Conservation (phyloP, 768 basidiomycete species). For the Dentipellis sp. region DNA sequence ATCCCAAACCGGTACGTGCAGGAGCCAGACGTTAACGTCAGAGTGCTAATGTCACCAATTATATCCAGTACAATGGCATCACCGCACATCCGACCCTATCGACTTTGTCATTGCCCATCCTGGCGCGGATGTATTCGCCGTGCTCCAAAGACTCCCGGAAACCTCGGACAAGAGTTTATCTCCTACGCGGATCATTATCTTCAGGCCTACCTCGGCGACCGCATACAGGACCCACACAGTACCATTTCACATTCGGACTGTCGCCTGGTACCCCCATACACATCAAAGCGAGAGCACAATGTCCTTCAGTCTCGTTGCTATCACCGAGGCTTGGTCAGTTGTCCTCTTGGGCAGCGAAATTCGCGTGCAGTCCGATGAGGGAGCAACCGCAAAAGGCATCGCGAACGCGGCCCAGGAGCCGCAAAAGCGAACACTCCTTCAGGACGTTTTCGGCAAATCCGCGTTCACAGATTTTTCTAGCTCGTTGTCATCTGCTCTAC, state of each 20-base stretch:
- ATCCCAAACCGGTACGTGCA: conserved; percentile 34
- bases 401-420: conserved; percentile 20
- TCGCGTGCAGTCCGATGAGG: conserved; percentile 31
- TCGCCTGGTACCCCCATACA: conserved; percentile 28
- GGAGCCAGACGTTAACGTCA: neutral
- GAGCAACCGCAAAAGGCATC: conserved; percentile 30
- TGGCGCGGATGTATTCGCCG: conserved; percentile 46
- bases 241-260: conserved; percentile 55
- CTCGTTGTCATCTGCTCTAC: conserved; percentile 2
- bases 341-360: conserved; percentile 59
- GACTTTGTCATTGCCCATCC: conserved; percentile 46
- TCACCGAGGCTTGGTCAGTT: conserved; percentile 58
- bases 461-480: conserved; percentile 37
- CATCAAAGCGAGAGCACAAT: conserved; percentile 20
- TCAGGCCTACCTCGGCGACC: conserved; percentile 34
- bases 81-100: conserved; percentile 28
- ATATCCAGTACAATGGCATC: conserved; percentile 51
- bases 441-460: conserved; percentile 83
- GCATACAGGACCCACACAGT: conserved; percentile 36
- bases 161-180: conserved; percentile 18
- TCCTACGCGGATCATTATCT: conserved; percentile 38
- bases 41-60: conserved; percentile 1
- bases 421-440: conserved; percentile 58
- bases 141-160: conserved; percentile 33
- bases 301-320: conserved; percentile 54